Base-by-base conservation (phyloP, 2,329 filamentous ascomycete species). In the Chaetomiaceae sp. region DNA sequence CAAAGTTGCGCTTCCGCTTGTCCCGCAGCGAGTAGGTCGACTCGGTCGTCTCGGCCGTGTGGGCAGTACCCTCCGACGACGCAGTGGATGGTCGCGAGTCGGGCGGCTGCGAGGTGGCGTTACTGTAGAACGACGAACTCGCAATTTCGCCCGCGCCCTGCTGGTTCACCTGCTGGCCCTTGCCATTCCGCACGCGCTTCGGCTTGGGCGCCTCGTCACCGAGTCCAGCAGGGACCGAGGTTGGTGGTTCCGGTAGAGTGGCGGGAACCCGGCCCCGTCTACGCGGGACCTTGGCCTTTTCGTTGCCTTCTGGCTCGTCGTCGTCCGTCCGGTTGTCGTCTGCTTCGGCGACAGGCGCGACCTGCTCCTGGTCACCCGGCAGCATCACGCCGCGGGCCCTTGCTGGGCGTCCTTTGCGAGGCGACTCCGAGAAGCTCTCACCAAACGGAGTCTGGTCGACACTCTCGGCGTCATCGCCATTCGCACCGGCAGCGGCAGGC, bases 1-100 rank as follows among this genome's bases (percentile, higher is more conserved):
- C 71, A 69, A 79, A 81, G 46, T 77, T 75, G 60, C 78, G 78
- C 61, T 78, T 77, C 8, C 77, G 72, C 64, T 81, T 81, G 25
- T 78, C 77, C 4, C 79, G 72, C 56, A 82, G 74, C 1, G 79
- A 79, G 61, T 79, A 79, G 5, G 69, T 73, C 0, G 79, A 80
- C 47, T 76, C 75, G 4, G 68, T 69, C 1, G 77, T 80, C 33
- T 75, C 74, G 3, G 72, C 75, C 6, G 76, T 79, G 1, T 60
- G 59, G 5, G 53, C 48, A 0, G 58, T 60, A 1, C 38, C 51
- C 17, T 64, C 59, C 7, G 80, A 82, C 0, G 76, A 78, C 2
- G 80, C 74, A 0, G 79, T 79, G 0, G 73, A 74, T 1, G 79
- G 79, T 2, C 79, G 73, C 6, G 75, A 74, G 22, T 79, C 75